Evolutionary conservation across 2,329 filamentous ascomycete species (phyloP).

Genomic region (Scedosporium dehoogii): DNA sequence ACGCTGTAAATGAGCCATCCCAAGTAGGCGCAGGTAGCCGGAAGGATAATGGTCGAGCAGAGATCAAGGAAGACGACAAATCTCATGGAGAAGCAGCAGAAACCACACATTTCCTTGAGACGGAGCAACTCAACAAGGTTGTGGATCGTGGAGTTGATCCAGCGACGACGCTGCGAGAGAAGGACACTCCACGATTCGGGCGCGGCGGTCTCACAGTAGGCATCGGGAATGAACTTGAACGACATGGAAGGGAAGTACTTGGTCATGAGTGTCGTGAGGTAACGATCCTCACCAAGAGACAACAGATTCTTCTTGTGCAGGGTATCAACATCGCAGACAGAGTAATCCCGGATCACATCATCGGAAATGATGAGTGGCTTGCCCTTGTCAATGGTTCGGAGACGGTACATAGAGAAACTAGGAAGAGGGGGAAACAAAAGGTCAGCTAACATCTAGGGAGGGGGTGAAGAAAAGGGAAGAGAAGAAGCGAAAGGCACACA

Average conservation of each 20-base stretch:
- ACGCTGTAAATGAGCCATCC: slow-evolving; percentile 79
- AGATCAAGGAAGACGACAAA: slow-evolving; percentile 95
- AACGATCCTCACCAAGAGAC: slow-evolving; percentile 93
- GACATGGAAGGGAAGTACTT: slow-evolving; percentile 94
- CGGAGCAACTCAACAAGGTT: slow-evolving; percentile 86
- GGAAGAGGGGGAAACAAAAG: slow-evolving; percentile 5
- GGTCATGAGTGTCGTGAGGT: slow-evolving; percentile 93
- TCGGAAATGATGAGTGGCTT: slow-evolving; percentile 92
- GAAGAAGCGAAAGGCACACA: slow-evolving; percentile 27
- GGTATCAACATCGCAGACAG: slow-evolving; percentile 82
- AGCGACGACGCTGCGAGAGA: slow-evolving; percentile 93
- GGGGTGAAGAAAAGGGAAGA: slow-evolving; percentile 3
- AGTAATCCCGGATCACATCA: slow-evolving; percentile 77
- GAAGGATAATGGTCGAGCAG: slow-evolving; percentile 83
- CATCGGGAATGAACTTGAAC: slow-evolving; percentile 92
- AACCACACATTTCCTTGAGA: slow-evolving; percentile 90
- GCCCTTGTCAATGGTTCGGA: slow-evolving; percentile 87
- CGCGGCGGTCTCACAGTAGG: slow-evolving; percentile 85
- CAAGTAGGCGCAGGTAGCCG: slow-evolving; percentile 78
- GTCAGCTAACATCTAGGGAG: neutral
- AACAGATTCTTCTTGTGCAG: slow-evolving; percentile 95
- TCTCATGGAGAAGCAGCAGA: slow-evolving; percentile 98
- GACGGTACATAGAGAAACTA: slow-evolving; percentile 98
- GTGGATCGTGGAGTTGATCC: slow-evolving; percentile 99
- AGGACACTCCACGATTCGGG: slow-evolving; percentile 91